Evolutionary conservation across 345 rosid genomes (phyloP).

Genomic region (Lumnitzera racemosa): DNA sequence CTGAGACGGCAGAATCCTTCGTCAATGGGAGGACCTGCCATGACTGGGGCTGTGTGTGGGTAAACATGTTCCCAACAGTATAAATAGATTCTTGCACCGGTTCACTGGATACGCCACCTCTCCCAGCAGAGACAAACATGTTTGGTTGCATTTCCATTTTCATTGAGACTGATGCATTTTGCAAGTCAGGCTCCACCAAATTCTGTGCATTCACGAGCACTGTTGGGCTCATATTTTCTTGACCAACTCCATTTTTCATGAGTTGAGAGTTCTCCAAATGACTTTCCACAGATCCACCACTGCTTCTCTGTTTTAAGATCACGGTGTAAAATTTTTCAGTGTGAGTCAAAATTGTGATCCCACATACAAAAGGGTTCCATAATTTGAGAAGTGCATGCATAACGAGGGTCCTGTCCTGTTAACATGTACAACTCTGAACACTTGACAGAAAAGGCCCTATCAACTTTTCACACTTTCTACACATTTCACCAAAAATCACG

Average conservation of each 20-base stretch:
- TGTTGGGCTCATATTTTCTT: conserved; percentile 28
- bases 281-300: conserved; percentile 29
- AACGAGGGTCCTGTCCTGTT: too few species aligned
- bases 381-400: too few species aligned
- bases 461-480: too few species aligned
- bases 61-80: conserved; percentile 36
- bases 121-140: conserved; percentile 27
- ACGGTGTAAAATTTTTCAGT: conserved; percentile 4
- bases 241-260: conserved; percentile 34
- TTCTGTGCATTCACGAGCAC: conserved; percentile 28
- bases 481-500: too few species aligned
- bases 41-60: conserved; percentile 32
- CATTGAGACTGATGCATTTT: conserved; percentile 24
- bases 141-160: conserved; percentile 27
- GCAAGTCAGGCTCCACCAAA: conserved; percentile 36
- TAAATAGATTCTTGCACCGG: conserved; percentile 30
- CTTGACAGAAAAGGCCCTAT: too few species aligned
- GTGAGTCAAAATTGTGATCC: too few species aligned
- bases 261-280: conserved; percentile 34
- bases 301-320: conserved; percentile 39
- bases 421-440: too few species aligned
- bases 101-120: conserved; percentile 24
- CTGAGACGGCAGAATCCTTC: conserved; percentile 20
- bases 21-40: conserved; percentile 35
- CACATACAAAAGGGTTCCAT: too few species aligned